Base-by-base conservation (phyloP, 1,139 yeast species). In the Zygoascus meyerae region DNA sequence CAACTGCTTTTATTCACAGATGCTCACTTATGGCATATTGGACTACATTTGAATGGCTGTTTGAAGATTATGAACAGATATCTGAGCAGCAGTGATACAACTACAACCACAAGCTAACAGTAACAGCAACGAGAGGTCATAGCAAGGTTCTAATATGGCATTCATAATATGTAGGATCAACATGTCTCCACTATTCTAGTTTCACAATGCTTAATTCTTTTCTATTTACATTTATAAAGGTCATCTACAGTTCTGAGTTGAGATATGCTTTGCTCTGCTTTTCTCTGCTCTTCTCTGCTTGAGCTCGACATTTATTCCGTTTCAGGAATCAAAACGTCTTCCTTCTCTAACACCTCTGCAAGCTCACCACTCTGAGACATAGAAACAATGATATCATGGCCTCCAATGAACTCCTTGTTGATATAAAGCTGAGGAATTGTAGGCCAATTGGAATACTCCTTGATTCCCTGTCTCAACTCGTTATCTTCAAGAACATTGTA, bases 381-480 rank as follows among this genome's bases (percentile, higher is more conserved):
- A 50, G 86, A 80, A 62, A 85, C 86, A 47, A 94, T 74, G 55
- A 94, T 90, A 67, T 94, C 99, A 69, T 97, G 94, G 2, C 99
- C 99, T 44, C 99, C 99, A 47, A 94, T 76, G 65, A 94, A 94
- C 62, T 94, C 98, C 59, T 81, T 68, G 58, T 74, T 72, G 47
- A 74, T 68, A 55, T 74, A 74, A 14, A 75, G 64, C 62, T 74
- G 79, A 14, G 92, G 92, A 50, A 86, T 84, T 9, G 95, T 86
- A 49, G 95, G 95, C 98, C 98, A 94, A 55, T 86, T 83, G 56
- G 94, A 81, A 69, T 79, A 92, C 65, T 94, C 98, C 70, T 94
- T 94, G 62, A 92, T 87, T 15, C 97, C 98, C 41, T 75, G 72
- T 69, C 98, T 84, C 55, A 94, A 76, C 60, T 92, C 97, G 3